Base-by-base conservation (phyloP, 2,329 filamentous ascomycete species). In the Graphilbum ipis-grandicollis region DNA sequence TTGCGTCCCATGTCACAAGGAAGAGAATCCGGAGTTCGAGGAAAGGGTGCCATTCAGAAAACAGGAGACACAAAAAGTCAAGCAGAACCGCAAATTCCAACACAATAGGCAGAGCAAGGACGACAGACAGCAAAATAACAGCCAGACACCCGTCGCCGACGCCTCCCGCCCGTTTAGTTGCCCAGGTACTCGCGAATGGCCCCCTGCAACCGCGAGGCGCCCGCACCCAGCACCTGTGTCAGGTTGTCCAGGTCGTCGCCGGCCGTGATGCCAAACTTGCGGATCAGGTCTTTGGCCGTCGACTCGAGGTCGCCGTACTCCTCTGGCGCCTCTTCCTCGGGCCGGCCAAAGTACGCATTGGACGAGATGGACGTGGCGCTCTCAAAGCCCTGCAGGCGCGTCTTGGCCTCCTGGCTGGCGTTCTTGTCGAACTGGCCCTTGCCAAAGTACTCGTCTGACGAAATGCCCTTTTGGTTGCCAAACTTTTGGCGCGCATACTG, bases 391-490 rank as follows among this genome's bases (percentile, higher is more conserved):
- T 84, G 78, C 37, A 98, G 70, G 30, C 90, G 75, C 19, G 68
- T 66, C 63, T 93, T 93, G 48, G 90, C 88, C 61, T 94, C 88
- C 36, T 75, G 66, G 52, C 90, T 79, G 9, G 79, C 73, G 38
- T 66, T 67, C 28, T 86, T 75, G 53, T 98, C 86, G 57, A 77
- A 96, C 38, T 71, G 62, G 37, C 85, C 83, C 55, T 90, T 88
- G 50, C 88, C 85, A 53, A 98, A 98, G 67, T 93, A 98, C 55
- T 98, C 90, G 55, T 98, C 90, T 1, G 86, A 94, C 0, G 85
- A 94, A 47, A 98, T 98, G 48, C 82, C 82, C 65, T 96, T 96
- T 56, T 98, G 90, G 31, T 59, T 60, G 42, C 86, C 88, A 51
- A 98, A 98, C 57, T 93, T 93, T 51, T 71, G 64, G 49, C 82